Evolutionary conservation across 257 asterid species (phyloP).

Genomic region (Solanum lycopersicoides): DNA sequence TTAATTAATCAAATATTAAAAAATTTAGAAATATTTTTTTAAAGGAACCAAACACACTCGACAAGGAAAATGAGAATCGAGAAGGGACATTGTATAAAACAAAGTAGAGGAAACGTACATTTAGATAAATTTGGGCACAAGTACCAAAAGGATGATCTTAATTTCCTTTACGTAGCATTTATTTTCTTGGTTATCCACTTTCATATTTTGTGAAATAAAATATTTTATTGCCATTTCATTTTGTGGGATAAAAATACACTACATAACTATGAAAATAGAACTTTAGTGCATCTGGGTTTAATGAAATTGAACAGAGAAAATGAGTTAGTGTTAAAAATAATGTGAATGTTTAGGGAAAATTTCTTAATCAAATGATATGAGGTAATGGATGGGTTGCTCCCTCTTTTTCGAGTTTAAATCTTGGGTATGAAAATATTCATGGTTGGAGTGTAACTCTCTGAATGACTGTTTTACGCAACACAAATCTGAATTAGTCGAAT

Average conservation of each 20-base stretch:
- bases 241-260: not conserved
- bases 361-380: no score
- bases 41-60: not conserved
- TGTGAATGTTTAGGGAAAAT: not conserved
- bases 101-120: not conserved
- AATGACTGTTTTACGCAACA: rapidly evolving
- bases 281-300: not conserved
- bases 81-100: not conserved
- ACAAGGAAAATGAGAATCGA: not conserved
- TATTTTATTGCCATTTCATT: not conserved
- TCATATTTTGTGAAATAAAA: not conserved
- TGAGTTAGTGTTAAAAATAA: not conserved
- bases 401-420: rapidly evolving
- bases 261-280: not conserved
- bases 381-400: not conserved
- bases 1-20: no score
- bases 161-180: not conserved
- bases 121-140: not conserved
- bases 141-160: not conserved
- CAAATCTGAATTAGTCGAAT: rapidly evolving
- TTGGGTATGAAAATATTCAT: no score
- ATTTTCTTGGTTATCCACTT: not conserved
- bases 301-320: not conserved
- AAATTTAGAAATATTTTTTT: no score
- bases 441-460: rapidly evolving